Base-by-base conservation (phyloP, 2,329 filamentous ascomycete species). In the Zasmidium cellare region DNA sequence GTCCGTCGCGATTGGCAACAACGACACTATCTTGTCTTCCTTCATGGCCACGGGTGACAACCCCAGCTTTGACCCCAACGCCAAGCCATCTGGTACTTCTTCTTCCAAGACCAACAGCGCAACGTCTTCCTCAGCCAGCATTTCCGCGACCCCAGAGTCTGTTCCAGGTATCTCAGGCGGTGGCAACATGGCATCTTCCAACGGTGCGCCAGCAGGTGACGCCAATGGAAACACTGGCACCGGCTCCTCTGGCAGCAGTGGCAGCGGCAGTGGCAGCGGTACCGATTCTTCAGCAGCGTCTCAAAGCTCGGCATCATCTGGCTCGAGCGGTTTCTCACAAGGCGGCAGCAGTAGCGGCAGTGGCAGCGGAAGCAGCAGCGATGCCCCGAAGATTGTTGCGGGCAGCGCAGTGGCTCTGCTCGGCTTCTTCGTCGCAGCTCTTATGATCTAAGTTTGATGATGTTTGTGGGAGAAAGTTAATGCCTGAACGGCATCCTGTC, bases 1-100 rank as follows among this genome's bases (percentile, higher is more conserved):
- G 74, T 90, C 91, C 1, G 83, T 97, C 57, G 77, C 86, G 53
- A 87, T 96, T 70, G 87, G 88, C 64, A 78, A 92, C 74, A 87
- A 92, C 72, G 73, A 80, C 51, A 94, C 92, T 51, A 78, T 91
- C 12, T 82, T 99, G 25, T 87, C 86, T 64, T 94, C 90, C 22
- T 84, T 97, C 62, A 78, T 87, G 53, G 92, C 86, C n/a, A 91
- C 89, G 1, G 94, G 94, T 53, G 82, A 87, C 45, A 82, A 97
- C 71, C 90, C 80, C 16, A 77, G 78, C 20, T 78, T 80, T 45
- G 73, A 76, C 51, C 73, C 79, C 11, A 71, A 75, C 31, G 69
- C 76, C 23, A 70, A 64, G 5, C 63, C 70, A 12, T 65, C 67
- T 31, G 64, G 53, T 23, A 54, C 70, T 0, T 65, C 69, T 28